A percentile compares a stretch with the other conserved stretches of the same genome.
phyloP scores from a whole-genome alignment of 768 basidiomycete species.

The Suillus brevipes region DNA sequence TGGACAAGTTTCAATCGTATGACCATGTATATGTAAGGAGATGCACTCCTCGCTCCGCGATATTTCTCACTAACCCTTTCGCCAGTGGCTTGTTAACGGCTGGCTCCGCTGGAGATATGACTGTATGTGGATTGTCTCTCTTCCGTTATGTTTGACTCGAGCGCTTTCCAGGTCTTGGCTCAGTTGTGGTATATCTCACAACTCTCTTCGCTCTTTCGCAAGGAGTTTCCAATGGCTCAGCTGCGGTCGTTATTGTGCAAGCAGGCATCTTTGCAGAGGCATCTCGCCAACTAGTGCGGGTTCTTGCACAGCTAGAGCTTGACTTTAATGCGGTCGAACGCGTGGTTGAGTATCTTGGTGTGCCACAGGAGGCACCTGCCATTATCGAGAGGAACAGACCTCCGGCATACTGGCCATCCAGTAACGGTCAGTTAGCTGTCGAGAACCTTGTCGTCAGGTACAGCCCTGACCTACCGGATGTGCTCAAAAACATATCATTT shows the following conservation, averaged over 20 bases:
- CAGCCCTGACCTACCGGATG: conserved; percentile 59
- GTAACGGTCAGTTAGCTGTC: conserved; percentile 54
- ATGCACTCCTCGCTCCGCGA: not conserved
- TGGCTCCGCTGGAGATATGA: conserved; percentile 79
- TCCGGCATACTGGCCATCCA: conserved; percentile 75
- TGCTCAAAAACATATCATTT: conserved; percentile 59
- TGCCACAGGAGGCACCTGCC: conserved; percentile 68
- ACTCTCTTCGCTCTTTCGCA: conserved; percentile 67
- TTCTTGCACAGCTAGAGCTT: conserved; percentile 68
- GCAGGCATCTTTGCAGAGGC: conserved; percentile 71
- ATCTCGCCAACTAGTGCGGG: conserved; percentile 64
- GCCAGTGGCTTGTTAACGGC: conserved; percentile 63
- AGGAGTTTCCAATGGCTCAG: conserved; percentile 56
- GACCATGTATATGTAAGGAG: conserved; percentile 70
- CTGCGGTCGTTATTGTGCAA: conserved; percentile 73
- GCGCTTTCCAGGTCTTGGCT: conserved; percentile 53
- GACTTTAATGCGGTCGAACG: conserved; percentile 78
- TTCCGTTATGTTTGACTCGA: not conserved
- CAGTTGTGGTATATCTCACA: conserved; percentile 66
- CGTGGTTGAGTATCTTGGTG: conserved; percentile 66
- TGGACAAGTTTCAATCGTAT: conserved; percentile 68
- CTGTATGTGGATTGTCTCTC: conserved; percentile 39
- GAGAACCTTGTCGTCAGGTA: conserved; percentile 63
- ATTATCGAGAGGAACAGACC: conserved; percentile 54
- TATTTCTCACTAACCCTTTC: not conserved